A percentile compares a stretch with the other conserved stretches of the same genome.
Conservation (phyloP, 371 early-diverging fungal genomes). For the Basidiobolus meristosporus region DNA sequence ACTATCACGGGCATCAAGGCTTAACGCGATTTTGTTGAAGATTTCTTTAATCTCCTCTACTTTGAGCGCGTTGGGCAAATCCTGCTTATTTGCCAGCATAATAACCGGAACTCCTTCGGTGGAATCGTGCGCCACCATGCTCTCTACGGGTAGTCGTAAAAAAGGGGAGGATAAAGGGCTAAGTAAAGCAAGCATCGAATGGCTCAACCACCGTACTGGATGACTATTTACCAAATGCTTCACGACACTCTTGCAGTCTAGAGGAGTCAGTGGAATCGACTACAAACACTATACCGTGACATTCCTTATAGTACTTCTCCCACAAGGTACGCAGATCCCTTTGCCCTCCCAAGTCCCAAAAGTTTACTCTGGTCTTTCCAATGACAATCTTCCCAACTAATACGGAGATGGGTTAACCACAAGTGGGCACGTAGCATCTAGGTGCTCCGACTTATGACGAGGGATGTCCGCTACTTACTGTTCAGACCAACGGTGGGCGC, state of each 20-base stretch:
- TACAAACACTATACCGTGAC: constrained; percentile 86
- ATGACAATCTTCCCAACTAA: constrained; percentile 65
- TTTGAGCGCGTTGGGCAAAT: constrained; percentile 41
- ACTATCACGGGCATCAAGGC: constrained; percentile 54
- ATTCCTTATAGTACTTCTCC: constrained; percentile 85
- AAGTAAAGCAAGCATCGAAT: background rate
- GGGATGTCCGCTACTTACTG: constrained; percentile 19
- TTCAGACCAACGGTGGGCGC: constrained; percentile 91
- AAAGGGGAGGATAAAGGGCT: background rate
- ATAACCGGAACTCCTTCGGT: constrained; percentile 79
- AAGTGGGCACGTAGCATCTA: constrained; percentile 3
- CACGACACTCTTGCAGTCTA: constrained; percentile 63
- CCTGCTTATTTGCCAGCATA: constrained; percentile 90
- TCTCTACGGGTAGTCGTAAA: constrained; percentile 16
- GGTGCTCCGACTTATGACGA: no score
- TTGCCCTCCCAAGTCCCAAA: constrained; percentile 93
- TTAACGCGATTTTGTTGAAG: constrained; percentile 72
- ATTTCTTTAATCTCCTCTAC: constrained; percentile 82
- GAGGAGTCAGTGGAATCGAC: constrained; percentile 68
- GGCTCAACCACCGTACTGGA: background rate
- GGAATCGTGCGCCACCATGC: constrained; percentile 46
- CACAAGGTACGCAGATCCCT: constrained; percentile 73
- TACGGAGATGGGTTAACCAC: background rate
- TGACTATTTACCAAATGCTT: constrained; percentile 46
- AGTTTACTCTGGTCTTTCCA: constrained; percentile 42